phyloP scores from a whole-genome alignment of 1,284 basidiomycete genomes.

The Trichosporon sp. region DNA sequence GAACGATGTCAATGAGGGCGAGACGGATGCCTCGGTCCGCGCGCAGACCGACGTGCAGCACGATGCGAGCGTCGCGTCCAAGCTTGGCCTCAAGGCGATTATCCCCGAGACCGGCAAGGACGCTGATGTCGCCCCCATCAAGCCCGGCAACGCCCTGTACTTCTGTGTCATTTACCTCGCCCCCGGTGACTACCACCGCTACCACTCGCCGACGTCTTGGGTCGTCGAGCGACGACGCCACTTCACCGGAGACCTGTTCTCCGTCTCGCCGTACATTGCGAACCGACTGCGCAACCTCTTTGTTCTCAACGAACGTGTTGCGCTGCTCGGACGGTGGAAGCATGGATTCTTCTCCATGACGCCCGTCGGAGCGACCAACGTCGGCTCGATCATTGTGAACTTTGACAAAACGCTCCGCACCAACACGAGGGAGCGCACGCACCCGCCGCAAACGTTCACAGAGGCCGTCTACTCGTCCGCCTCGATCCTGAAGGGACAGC shows the following conservation, averaged over 20 bases:
- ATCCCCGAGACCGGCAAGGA: conserved; percentile 52
- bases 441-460: conserved; percentile 80
- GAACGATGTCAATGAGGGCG: conserved; percentile 19
- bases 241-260: conserved; percentile 95
- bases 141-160: conserved; percentile 69
- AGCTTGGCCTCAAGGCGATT: conserved; percentile 49
- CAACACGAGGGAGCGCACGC: conserved; percentile 64
- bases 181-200: conserved; percentile 96
- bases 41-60: conserved; percentile 55
- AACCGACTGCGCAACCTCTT: conserved; percentile 88
- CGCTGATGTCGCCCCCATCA: conserved; percentile 52
- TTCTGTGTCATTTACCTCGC: conserved; percentile 97
- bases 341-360: conserved; percentile 97
- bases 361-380: conserved; percentile 96
- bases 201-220: conserved; percentile 94
- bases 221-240: conserved; percentile 93
- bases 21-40: conserved; percentile 40
- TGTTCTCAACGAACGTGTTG: conserved; percentile 95
- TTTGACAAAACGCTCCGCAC: conserved; percentile 89
- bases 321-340: conserved; percentile 90
- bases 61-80: conserved; percentile 55
- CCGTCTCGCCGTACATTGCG: conserved; percentile 93
- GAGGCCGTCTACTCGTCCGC: conserved; percentile 86
- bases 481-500: conserved; percentile 82
- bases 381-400: conserved; percentile 93